Base-by-base conservation (phyloP, 2,329 filamentous ascomycete species). In the Trichoderma pleuroti region DNA sequence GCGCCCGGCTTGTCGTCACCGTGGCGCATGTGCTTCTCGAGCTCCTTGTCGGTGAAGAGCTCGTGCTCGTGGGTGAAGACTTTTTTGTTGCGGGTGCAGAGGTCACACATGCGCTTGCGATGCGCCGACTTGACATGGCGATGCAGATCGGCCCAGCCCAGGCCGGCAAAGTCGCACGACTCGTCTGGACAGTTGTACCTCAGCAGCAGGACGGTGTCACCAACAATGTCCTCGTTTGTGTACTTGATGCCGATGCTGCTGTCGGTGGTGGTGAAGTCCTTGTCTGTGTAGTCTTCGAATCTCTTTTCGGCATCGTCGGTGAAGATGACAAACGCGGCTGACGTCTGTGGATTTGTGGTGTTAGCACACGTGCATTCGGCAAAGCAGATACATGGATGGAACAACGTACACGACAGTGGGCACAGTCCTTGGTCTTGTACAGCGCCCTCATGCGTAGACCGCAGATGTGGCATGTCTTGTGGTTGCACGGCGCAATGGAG, bases 11-110 rank as follows among this genome's bases (percentile, higher is more conserved):
- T 91, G 79, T 98, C 93, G 77, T 99, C 96, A 71, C 96, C 96
- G 73, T 91, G 90, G 73, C 89, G 92, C 86, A 98, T 97, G 80
- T 99, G 96, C 76, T 89, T 92, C 75, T 92, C 90, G 63, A 98
- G 85, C 75, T 95, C 93, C 73, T 90, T 88, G 72, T 90, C 87
- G 1, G 92, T 91, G 80, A 98, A 98, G 1, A 99, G 86, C 73
- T 97, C 93, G 79, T 99, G 96, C 81, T 99, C 96, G 81, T 99
- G 96, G 1, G 96, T 98, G 76, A 99, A 99, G 39, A 98, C 94
- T 78, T 97, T 98, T 82, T 99, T 99, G 84, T 98, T 94, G 72
- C 94, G 86, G 8, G 94, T 87, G 81, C 94, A 98, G 12, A 97
- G 85, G 80, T 97, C 93, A 81, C 92, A 97, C 91, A 97, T 94